A percentile compares a stretch with the other conserved stretches of the same genome.
Conservation (phyloP, 75 land plant genomes). For the Sequoia sempervirens region DNA sequence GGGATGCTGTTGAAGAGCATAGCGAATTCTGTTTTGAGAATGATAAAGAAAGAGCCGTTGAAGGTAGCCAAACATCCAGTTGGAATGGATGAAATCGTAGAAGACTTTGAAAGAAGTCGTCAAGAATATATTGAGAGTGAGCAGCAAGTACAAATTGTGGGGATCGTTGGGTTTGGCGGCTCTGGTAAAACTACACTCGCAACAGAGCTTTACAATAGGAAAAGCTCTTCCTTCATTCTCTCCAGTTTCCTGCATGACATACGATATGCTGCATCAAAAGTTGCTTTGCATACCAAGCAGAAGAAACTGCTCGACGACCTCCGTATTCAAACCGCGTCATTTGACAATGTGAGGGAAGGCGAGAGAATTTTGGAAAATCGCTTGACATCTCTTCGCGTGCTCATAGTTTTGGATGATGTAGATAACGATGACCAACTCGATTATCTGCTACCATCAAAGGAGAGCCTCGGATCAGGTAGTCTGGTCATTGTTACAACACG, state of each 20-base stretch:
- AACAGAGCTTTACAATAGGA: background rate
- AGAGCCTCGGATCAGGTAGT: no score
- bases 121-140: no score
- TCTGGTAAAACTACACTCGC: background rate
- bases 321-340: no score
- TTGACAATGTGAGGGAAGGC: no score
- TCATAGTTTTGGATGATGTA: no score
- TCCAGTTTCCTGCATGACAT: background rate
- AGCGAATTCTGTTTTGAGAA: background rate
- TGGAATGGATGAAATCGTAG: background rate
- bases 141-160: background rate
- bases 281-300: background rate
- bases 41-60: background rate
- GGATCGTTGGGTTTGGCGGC: slow-evolving; percentile 1
- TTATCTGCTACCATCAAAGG: no score
- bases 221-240: background rate
- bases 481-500: no score
- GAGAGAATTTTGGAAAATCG: no score
- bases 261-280: background rate
- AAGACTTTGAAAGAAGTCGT: background rate
- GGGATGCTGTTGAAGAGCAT: background rate
- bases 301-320: background rate
- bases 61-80: background rate
- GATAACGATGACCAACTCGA: no score
- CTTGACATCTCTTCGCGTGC: no score